Base-by-base conservation (phyloP, 1,284 basidiomycete genomes). In the Leccinum holopus region DNA sequence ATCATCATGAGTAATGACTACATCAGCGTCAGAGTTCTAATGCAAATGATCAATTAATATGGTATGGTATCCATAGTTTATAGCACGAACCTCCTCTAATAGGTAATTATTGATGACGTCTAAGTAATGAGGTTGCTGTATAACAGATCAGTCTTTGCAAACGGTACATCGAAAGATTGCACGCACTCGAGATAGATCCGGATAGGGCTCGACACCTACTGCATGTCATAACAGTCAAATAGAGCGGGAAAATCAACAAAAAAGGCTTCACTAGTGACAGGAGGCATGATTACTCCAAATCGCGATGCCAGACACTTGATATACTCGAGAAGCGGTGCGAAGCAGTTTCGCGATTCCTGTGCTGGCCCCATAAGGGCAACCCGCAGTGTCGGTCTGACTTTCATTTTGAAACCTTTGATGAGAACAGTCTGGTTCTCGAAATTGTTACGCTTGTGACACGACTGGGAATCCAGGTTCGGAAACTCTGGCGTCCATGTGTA, bases 81-180 rank as follows among this genome's bases (percentile, higher is more conserved):
- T 8, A 5, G 3, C 16, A 5, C 62, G 10, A 28, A 63, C 61
- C 60, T 63, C 47, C 12, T 33, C 32, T 33, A 63, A n/a, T 8
- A 63, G 21, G 44, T 55, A 60, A 16, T 18, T 35, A n/a, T 63
- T 63, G 30, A 63, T 37, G 10, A 41, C 8, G 5, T 63, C 61
- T 6, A 55, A 57, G n/a, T 41, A 35, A 37, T 63, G 61, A n/a
- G 51, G 28, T 25, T 25, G 3, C 51, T 53, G 28, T 30, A 53
- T 10, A 10, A 30, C 9, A 30, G 30, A n/a, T 53, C 16, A 53
- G 10, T 25, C 16, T 9, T 28, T 28, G 8, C 21, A 30, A 52
- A 53, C 1, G 14, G 8, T 16, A n/a, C 16, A 16, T n/a, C n/a
- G 16, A 30, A 53, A 28, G 9, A 16, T 10, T n/a, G 51, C 21